Conservation (phyloP, 2,329 filamentous ascomycete species). For the Trichophyton schoenleinii region DNA sequence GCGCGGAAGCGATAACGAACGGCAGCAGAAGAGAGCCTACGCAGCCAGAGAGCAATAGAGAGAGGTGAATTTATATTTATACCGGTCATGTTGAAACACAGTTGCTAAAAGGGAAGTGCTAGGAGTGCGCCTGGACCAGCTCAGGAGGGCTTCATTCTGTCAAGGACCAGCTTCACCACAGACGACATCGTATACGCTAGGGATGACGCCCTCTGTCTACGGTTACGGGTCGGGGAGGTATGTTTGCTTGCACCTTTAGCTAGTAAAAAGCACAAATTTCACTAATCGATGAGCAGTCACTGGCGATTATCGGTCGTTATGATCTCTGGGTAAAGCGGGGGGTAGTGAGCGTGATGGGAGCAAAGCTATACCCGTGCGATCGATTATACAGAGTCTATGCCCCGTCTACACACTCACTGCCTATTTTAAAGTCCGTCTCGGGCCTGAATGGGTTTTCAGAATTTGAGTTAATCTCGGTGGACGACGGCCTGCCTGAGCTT, state of each 20-base stretch:
- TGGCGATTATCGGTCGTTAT: constrained; percentile 40
- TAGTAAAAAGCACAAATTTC: constrained; percentile 15
- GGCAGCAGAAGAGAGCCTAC: constrained; percentile 2
- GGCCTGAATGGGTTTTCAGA: constrained; percentile 34
- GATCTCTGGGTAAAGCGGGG: constrained; percentile 46
- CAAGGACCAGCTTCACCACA: constrained; percentile 27
- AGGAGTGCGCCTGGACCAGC: not conserved
- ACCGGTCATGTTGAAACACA: too few species aligned
- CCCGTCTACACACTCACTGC: constrained; percentile 45
- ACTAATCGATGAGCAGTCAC: constrained; percentile 22
- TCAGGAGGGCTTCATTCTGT: constrained; percentile 29
- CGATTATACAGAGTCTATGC: constrained; percentile 40
- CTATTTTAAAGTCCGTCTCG: constrained; percentile 37
- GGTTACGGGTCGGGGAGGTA: constrained; percentile 31
- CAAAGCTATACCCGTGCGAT: constrained; percentile 40
- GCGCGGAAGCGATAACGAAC: not conserved
- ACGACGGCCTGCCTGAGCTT: constrained; percentile 33
- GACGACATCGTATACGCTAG: constrained; percentile 28
- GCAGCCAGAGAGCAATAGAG: not conserved
- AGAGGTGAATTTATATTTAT: not conserved
- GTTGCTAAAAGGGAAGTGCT: not conserved
- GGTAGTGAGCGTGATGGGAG: constrained; percentile 45
- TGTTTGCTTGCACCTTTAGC: not conserved
- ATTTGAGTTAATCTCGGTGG: constrained; percentile 37
- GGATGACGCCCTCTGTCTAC: constrained; percentile 27